phyloP scores from a whole-genome alignment of 352 stramenopile species.

The Pythium brassicae region DNA sequence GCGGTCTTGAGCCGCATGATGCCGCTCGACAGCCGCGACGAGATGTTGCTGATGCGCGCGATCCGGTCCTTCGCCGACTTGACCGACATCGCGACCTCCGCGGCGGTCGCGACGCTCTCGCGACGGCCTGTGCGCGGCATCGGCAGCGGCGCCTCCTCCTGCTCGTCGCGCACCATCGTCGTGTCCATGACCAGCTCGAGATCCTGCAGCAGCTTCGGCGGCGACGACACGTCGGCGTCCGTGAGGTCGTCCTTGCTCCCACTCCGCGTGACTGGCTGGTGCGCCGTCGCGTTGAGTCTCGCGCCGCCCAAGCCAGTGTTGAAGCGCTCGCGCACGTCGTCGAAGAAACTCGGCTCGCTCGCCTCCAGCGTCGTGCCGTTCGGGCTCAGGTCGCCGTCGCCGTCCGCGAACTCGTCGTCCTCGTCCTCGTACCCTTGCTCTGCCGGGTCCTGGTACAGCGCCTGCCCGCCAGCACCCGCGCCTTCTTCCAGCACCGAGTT shows the following conservation, averaged over 20 bases:
- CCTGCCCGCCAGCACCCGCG: slow-evolving; percentile 1
- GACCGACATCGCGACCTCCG: slow-evolving; percentile 47
- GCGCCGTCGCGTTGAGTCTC: slow-evolving; percentile 3
- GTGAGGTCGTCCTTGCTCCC: slow-evolving; percentile 31
- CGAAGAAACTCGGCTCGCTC: slow-evolving; percentile 13
- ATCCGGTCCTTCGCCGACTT: slow-evolving; percentile 55
- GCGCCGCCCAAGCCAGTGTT: slow-evolving; percentile 2
- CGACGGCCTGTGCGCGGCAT: slow-evolving; percentile 4
- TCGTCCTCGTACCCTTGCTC: slow-evolving; percentile 32
- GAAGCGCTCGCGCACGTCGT: slow-evolving; percentile 11
- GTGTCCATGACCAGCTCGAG: slow-evolving; percentile 18
- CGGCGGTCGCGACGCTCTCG: slow-evolving; percentile 14
- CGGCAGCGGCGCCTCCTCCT: slow-evolving; percentile 9
- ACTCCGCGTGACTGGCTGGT: slow-evolving; percentile 9
- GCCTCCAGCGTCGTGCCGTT: slow-evolving; percentile 4
- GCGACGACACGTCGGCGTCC: slow-evolving; percentile 15
- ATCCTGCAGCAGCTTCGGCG: slow-evolving; percentile 10
- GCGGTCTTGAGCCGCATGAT: slow-evolving; percentile 45
- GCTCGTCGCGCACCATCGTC: slow-evolving; percentile 18
- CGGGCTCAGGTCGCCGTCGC: slow-evolving; percentile 6
- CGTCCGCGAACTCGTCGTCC: slow-evolving; percentile 53
- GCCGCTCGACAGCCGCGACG: slow-evolving; percentile 64
- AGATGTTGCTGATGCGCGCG: slow-evolving; percentile 61
- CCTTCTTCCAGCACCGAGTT: slow-evolving; percentile 15
- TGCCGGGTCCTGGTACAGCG: slow-evolving; percentile 20